Evolutionary conservation across 2,329 filamentous ascomycete genomes (phyloP).

Genomic region (Fusarium staphyleae): DNA sequence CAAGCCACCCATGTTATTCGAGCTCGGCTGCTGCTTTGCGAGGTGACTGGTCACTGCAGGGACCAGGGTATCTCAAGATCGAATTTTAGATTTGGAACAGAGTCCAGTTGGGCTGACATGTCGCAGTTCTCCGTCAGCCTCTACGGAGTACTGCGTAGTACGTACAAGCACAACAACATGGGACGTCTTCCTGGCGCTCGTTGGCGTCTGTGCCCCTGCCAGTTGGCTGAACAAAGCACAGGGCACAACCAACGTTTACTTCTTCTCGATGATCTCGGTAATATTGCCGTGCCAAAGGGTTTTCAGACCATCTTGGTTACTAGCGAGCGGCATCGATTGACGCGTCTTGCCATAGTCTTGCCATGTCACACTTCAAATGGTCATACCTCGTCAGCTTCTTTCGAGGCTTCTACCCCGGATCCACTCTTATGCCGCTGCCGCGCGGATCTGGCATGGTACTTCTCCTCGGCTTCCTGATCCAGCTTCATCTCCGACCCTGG

Average conservation of each 20-base stretch:
- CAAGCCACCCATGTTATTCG: background rate
- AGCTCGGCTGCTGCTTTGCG: constrained; percentile 12
- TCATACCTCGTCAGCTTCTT: constrained; percentile 21
- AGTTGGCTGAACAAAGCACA: constrained; percentile 21
- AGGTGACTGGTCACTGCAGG: constrained; percentile 27
- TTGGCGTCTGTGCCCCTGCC: constrained; percentile 31
- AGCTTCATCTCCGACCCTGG: constrained; percentile 41
- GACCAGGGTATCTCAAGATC: constrained; percentile 25
- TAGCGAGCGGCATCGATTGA: constrained; percentile 9
- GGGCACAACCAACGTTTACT: constrained; percentile 6
- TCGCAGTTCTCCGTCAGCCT: constrained; percentile 19
- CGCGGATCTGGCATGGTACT: constrained; percentile 38
- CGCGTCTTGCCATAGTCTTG: constrained; percentile 2
- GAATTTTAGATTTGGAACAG: constrained; percentile 32
- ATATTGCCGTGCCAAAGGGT: constrained; percentile 20
- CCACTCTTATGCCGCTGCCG: constrained; percentile 34
- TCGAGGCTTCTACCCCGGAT: constrained; percentile 40
- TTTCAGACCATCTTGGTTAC: constrained; percentile 18
- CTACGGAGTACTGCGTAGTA: constrained; percentile 21
- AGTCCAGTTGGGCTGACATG: constrained; percentile 31
- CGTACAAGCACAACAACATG: background rate
- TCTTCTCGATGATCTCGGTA: constrained; percentile 23
- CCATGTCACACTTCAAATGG: constrained; percentile 27
- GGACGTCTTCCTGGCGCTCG: constrained; percentile 19
- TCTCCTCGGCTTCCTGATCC: constrained; percentile 33